Conservation (phyloP, 345 rosid species). For the Carallia pectinifolia region DNA sequence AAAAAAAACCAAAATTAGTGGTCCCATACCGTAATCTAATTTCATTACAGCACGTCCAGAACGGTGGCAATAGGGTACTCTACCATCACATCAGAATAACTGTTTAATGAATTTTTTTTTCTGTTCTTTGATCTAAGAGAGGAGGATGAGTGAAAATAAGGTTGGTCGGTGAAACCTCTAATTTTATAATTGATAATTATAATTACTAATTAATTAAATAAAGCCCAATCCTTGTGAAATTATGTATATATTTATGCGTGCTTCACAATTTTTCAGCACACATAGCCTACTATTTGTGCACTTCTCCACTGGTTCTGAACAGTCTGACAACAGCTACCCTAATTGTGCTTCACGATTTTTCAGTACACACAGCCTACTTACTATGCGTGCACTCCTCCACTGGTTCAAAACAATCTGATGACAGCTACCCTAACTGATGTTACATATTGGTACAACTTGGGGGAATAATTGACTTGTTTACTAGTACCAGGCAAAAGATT, state of each 20-base stretch:
- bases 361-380: background rate
- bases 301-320: too few species aligned
- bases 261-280: too few species aligned
- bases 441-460: conserved; percentile 23
- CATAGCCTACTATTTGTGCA: too few species aligned
- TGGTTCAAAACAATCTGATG: conserved; percentile 11
- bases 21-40: conserved; percentile 23
- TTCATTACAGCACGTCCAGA: background rate
- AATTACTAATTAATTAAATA: too few species aligned
- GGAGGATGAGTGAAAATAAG: too few species aligned
- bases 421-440: conserved; percentile 3
- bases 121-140: too few species aligned
- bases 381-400: background rate
- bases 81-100: conserved; percentile 21
- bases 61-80: background rate
- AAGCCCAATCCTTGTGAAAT: too few species aligned
- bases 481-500: background rate
- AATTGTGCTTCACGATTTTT: conserved; percentile 6
- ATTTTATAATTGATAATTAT: too few species aligned
- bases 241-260: too few species aligned
- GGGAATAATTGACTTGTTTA: conserved; percentile 16
- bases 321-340: too few species aligned
- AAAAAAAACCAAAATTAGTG: conserved; percentile 20
- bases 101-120: background rate
- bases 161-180: too few species aligned